phyloP scores from a whole-genome alignment of 345 rosid genomes.

The Microcos paniculata region DNA sequence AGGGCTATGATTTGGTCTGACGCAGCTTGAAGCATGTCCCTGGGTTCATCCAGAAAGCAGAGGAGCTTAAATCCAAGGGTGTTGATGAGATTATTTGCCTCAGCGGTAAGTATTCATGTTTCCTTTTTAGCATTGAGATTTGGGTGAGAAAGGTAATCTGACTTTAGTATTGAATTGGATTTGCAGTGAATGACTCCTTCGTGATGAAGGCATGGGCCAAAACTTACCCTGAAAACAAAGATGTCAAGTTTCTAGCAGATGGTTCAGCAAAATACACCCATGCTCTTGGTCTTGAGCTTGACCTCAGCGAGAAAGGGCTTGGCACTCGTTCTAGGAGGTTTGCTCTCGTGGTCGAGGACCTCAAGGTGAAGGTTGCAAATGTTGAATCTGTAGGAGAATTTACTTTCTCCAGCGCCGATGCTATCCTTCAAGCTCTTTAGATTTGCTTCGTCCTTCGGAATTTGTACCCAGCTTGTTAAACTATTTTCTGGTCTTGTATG shows the following conservation, averaged over 20 bases:
- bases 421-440: conserved; percentile 76
- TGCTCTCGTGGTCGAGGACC: conserved; percentile 80
- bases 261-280: conserved; percentile 86
- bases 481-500: too few relatives aligned
- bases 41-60: conserved; percentile 89
- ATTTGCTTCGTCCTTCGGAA: not conserved
- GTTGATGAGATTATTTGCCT: conserved; percentile 74
- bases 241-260: conserved; percentile 87
- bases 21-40: conserved; percentile 91
- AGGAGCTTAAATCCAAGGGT: conserved; percentile 78
- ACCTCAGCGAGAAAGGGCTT: conserved; percentile 78
- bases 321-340: conserved; percentile 89
- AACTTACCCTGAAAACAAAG: conserved; percentile 86
- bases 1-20: not conserved
- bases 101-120: conserved; percentile 63
- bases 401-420: conserved; percentile 82
- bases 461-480: too few relatives aligned
- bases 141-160: not conserved
- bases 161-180: not conserved
- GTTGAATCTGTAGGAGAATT: conserved; percentile 91
- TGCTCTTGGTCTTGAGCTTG: conserved; percentile 92
- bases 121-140: too few relatives aligned
- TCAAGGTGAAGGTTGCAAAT: conserved; percentile 88
- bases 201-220: conserved; percentile 99
- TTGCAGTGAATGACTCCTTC: conserved; percentile 89